phyloP scores from a whole-genome alignment of 805 yeast species.

The Candida sithepensis region DNA sequence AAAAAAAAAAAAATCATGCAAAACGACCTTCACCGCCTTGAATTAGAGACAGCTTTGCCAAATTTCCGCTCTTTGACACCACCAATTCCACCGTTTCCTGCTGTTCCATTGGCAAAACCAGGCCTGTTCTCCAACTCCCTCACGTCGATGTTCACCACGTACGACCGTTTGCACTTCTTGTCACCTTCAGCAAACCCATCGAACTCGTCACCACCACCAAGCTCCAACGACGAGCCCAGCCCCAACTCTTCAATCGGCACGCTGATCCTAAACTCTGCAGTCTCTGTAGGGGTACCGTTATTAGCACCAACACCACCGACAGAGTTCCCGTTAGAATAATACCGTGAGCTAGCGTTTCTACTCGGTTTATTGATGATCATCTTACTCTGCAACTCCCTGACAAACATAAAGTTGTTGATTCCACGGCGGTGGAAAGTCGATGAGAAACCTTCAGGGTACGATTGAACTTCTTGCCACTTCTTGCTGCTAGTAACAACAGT shows the following conservation, averaged over 20 bases:
- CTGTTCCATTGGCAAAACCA: background rate
- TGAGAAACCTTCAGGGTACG: conserved; percentile 47
- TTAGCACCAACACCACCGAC: conserved; percentile 20
- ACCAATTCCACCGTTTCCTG: background rate
- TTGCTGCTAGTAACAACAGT: background rate
- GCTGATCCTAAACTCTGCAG: conserved; percentile 41
- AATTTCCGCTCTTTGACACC: too few relatives aligned
- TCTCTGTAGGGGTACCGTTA: conserved; percentile 21
- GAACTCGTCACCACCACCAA: conserved; percentile 15
- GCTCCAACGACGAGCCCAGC: background rate
- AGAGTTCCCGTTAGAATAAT: background rate
- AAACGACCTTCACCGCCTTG: background rate
- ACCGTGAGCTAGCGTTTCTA: background rate
- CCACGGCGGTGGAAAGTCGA: conserved; percentile 48
- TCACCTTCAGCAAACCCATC: conserved; percentile 2
- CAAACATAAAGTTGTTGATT: conserved; percentile 48
- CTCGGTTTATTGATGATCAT: conserved; percentile 38
- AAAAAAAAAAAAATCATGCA: too few relatives aligned
- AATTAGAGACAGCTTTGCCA: background rate
- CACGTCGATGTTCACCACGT: conserved; percentile 39
- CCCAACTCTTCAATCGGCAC: conserved; percentile 33
- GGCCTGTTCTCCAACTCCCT: conserved; percentile 37
- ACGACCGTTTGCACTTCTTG: conserved; percentile 32
- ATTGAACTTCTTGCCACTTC: conserved; percentile 20
- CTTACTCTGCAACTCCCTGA: conserved; percentile 45